These are phyloP conservation scores for Lasiodiplodia gonubiensis DNA, from an alignment of 2,329 filamentous ascomycete species.

Conservation along the genomic window DNA sequence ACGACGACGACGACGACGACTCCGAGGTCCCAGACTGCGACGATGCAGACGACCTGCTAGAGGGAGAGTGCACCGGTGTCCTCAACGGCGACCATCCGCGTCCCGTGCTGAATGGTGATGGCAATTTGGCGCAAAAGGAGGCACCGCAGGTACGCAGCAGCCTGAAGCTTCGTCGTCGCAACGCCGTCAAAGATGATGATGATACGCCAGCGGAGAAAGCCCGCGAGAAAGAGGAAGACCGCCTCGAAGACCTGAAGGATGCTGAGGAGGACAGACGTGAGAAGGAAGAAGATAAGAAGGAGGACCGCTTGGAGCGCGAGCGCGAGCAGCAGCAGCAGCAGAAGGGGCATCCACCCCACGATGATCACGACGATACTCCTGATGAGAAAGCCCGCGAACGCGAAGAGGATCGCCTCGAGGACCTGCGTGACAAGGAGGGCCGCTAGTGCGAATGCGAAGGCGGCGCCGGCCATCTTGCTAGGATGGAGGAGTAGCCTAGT, in stretches of 20 bases:
- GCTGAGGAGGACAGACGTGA: background rate
- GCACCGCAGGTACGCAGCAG: background rate
- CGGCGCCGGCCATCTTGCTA: too few relatives aligned
- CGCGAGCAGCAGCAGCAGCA: background rate
- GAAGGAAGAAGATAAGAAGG: background rate
- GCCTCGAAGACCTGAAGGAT: background rate
- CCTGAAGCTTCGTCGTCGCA: background rate
- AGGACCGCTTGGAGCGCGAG: slow-evolving; percentile 10
- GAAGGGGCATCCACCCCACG: background rate
- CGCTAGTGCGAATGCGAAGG: background rate
- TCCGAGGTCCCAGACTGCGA: background rate
- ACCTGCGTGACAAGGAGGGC: background rate
- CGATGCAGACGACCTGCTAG: background rate
- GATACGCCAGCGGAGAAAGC: background rate
- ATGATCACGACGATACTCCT: background rate
- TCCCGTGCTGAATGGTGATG: too few relatives aligned
- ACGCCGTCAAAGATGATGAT: background rate
- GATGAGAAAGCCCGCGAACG: background rate
- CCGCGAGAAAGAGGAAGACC: background rate
- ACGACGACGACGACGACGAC: background rate
- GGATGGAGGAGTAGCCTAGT: too few relatives aligned
- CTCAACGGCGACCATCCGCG: background rate
- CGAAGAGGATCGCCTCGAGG: background rate
- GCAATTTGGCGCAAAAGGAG: too few relatives aligned
- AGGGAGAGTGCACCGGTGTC: background rate